Evolutionary conservation across 2,329 filamentous ascomycete genomes (phyloP).

Genomic region (Diaporthe ilicicola): DNA sequence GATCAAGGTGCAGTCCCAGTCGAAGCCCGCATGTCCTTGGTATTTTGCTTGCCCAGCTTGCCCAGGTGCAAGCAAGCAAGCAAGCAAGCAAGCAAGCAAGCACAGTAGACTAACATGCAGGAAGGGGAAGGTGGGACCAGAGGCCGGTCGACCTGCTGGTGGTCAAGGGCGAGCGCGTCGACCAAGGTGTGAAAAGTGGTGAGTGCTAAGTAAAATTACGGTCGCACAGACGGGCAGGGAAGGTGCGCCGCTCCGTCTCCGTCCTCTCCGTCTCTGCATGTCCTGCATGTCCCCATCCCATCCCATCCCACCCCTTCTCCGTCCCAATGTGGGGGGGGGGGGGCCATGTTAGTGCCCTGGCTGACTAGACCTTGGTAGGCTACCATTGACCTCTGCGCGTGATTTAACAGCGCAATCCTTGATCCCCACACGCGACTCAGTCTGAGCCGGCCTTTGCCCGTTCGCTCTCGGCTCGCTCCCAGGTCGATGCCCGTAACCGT

Average conservation of each 20-base stretch:
- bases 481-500: neutral
- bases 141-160: too few species aligned
- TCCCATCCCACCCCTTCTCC: too few species aligned
- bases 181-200: too few species aligned
- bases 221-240: neutral
- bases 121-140: constrained; percentile 2
- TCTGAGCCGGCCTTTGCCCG: neutral
- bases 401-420: neutral
- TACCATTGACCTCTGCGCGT: neutral
- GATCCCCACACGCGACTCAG: neutral
- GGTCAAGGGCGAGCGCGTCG: too few species aligned
- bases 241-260: neutral
- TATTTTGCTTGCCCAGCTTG: neutral
- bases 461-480: neutral
- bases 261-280: neutral
- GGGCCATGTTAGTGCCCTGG: too few species aligned
- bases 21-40: neutral
- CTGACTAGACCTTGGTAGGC: too few species aligned
- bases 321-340: too few species aligned
- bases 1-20: neutral
- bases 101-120: neutral
- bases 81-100: neutral
- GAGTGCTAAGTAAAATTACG: constrained; percentile 4
- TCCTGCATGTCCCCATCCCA: neutral
- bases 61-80: neutral